phyloP scores from a whole-genome alignment of 73 alveolate genomes.

The Tetrahymena thermophila region DNA sequence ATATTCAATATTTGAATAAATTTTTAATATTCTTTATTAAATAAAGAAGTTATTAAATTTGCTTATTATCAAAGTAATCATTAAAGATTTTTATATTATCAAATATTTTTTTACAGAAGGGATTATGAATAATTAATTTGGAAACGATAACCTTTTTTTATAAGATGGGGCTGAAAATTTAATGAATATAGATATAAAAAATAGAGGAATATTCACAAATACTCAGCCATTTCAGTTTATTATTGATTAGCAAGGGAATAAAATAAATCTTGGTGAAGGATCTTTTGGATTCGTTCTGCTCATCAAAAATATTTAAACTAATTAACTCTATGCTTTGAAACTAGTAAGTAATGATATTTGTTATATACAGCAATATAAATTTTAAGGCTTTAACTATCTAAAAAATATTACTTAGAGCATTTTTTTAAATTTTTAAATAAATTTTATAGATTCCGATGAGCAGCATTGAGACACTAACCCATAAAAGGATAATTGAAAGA shows the following conservation, averaged over 20 bases:
- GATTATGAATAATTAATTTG: neutral
- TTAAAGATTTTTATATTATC: neutral
- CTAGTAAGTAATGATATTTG: neutral
- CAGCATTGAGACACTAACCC: neutral
- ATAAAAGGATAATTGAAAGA: conserved; percentile 30
- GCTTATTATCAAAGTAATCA: neutral
- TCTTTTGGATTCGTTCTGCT: conserved; percentile 29
- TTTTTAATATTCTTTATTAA: too few relatives aligned
- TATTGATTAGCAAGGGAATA: neutral
- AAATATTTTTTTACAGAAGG: neutral
- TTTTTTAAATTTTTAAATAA: too few relatives aligned
- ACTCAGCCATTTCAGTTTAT: neutral
- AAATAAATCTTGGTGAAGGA: conserved; percentile 25
- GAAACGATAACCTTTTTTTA: neutral
- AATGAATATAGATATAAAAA: neutral
- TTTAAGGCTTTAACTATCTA: neutral
- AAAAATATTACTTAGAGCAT: neutral
- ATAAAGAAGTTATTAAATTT: neutral
- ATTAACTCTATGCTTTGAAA: conserved; percentile 26
- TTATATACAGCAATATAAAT: neutral
- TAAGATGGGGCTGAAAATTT: neutral
- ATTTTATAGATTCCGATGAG: conserved; percentile 2
- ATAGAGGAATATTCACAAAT: neutral
- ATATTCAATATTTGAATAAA: neutral
- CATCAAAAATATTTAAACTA: conserved; percentile 2